A percentile compares a stretch with the other conserved stretches of the same genome.
Conservation (phyloP, 345 rosid genomes). For the Mangifera indica region DNA sequence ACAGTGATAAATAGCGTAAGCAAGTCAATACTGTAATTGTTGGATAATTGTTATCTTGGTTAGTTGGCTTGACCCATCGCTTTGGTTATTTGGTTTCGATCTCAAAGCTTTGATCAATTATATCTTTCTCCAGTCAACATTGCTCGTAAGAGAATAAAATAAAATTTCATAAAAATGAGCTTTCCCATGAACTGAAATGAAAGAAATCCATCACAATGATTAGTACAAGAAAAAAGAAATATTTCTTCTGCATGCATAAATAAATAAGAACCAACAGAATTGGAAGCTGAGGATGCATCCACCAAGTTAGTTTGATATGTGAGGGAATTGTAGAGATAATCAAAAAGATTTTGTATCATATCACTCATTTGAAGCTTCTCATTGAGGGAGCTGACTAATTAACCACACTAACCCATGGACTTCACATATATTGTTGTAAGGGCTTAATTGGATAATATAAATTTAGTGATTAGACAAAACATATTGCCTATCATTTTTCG, state of each 20-base stretch:
- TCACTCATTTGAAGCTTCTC: conserved; percentile 18
- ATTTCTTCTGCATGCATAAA: conserved; percentile 19
- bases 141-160: no score
- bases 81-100: no score
- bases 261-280: conserved; percentile 15
- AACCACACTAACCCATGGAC: conserved; percentile 10
- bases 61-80: no score
- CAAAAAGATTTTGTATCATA: conserved; percentile 27
- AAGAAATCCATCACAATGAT: conserved; percentile 16
- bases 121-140: no score
- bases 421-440: no score
- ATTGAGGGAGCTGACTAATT: conserved; percentile 27
- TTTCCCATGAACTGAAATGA: not conserved
- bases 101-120: no score
- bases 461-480: not conserved
- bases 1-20: no score
- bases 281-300: conserved; percentile 52
- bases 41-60: no score
- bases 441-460: no score
- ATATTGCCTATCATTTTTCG: not conserved
- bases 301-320: conserved; percentile 38
- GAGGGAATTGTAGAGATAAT: not conserved
- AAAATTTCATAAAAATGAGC: no score
- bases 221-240: not conserved
- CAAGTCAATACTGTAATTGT: no score